Evolutionary conservation across 176 grass and related monocot genomes (phyloP).

Genomic region (Lolium perenne): DNA sequence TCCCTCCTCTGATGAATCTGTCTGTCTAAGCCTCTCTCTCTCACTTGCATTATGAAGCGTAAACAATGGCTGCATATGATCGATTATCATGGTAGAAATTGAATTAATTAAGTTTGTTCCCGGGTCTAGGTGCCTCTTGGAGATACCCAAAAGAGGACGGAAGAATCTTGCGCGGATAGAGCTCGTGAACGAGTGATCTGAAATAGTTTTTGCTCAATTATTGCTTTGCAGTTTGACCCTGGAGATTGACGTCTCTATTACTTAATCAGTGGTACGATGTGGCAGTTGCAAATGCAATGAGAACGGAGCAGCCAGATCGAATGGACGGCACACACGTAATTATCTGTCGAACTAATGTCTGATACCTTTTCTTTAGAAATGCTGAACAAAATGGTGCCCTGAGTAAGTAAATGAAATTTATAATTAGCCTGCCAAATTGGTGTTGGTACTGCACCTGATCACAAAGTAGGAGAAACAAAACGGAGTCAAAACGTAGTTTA

Average conservation of each 20-base stretch:
- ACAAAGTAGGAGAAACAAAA: neutral
- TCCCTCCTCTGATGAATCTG: neutral
- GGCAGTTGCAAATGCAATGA: neutral
- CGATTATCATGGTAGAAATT: constrained; percentile 41
- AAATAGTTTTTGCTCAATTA: constrained; percentile 46
- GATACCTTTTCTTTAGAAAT: neutral
- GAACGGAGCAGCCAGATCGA: constrained; percentile 10
- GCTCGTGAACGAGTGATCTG: constrained; percentile 36
- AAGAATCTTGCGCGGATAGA: constrained; percentile 57
- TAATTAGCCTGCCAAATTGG: neutral
- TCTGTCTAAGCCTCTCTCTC: neutral
- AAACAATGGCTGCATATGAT: constrained; percentile 27
- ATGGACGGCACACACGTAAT: constrained; percentile 5
- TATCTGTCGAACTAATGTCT: neutral
- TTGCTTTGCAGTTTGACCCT: constrained; percentile 43
- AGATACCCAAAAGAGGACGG: constrained; percentile 49
- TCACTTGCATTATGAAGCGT: constrained; percentile 48
- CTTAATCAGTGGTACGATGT: constrained; percentile 19
- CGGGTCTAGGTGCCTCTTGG: constrained; percentile 50
- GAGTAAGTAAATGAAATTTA: neutral
- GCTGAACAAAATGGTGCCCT: neutral
- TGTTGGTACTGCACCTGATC: constrained; percentile 14
- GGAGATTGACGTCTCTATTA: neutral
- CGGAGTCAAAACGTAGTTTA: constrained; percentile 18
- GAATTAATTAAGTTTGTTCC: constrained; percentile 1